Evolutionary conservation across 768 basidiomycete species (phyloP).

Genomic region (Hygrophorus russula): DNA sequence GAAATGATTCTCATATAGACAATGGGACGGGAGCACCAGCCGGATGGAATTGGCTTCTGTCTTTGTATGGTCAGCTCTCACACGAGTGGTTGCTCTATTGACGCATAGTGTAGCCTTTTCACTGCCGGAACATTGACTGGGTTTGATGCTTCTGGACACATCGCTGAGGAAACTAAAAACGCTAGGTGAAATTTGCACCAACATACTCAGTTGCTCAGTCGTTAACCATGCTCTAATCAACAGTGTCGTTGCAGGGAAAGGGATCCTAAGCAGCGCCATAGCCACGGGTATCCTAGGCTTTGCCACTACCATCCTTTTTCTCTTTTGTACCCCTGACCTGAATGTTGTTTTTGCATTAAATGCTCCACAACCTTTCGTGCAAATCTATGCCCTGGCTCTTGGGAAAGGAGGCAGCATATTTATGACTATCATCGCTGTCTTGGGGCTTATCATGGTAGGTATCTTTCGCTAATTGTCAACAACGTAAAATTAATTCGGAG

Average conservation of each 20-base stretch:
- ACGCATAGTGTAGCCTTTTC: conserved; percentile 45
- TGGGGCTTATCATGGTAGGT: conserved; percentile 78
- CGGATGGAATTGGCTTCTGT: conserved; percentile 88
- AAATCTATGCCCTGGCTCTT: conserved; percentile 74
- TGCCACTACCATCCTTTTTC: conserved; percentile 64
- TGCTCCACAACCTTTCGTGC: conserved; percentile 89
- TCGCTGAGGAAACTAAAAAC: conserved; percentile 83
- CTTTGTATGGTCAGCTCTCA: conserved; percentile 39
- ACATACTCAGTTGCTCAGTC: too few species aligned
- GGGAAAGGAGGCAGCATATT: conserved; percentile 73
- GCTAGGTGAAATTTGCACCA: conserved; percentile 34
- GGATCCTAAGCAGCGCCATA: conserved; percentile 68
- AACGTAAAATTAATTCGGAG: conserved; percentile 1
- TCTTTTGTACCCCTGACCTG: conserved; percentile 78
- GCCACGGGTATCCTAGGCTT: conserved; percentile 78
- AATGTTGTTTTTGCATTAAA: conserved; percentile 62
- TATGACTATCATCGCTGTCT: conserved; percentile 75
- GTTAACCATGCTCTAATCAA: background rate
- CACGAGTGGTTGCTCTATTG: background rate
- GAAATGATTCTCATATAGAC: conserved; percentile 29
- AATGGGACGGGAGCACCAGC: conserved; percentile 83
- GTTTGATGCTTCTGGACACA: conserved; percentile 83
- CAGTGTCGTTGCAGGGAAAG: conserved; percentile 71
- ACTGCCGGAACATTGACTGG: conserved; percentile 84
- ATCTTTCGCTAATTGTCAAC: background rate